Conservation (phyloP, 2,329 filamentous ascomycete species). For the Plenodomus tracheiphilus region DNA sequence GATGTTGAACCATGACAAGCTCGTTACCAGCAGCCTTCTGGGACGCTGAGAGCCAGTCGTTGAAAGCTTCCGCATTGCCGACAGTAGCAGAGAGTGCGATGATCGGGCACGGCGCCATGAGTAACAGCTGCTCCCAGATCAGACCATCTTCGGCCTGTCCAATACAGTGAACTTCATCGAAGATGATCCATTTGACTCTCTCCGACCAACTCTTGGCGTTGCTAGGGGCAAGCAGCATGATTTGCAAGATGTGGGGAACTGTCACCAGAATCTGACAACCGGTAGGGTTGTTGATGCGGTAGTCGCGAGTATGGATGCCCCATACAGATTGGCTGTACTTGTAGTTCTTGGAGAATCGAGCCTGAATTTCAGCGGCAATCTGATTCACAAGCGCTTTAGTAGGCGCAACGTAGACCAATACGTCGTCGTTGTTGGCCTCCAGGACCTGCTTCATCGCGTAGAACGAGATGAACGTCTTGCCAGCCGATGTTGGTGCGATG, state of each 20-base stretch:
- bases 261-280: slow-evolving; percentile 77
- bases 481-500: slow-evolving; percentile 76
- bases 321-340: slow-evolving; percentile 68
- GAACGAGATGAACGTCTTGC: slow-evolving; percentile 83
- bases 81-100: slow-evolving; percentile 80
- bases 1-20: slow-evolving; percentile 69
- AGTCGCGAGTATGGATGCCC: slow-evolving; percentile 77
- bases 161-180: slow-evolving; percentile 82
- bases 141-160: slow-evolving; percentile 75
- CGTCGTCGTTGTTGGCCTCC: slow-evolving; percentile 66
- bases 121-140: slow-evolving; percentile 76
- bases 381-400: slow-evolving; percentile 84
- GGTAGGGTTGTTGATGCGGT: slow-evolving; percentile 71
- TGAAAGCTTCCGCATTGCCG: slow-evolving; percentile 73
- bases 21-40: slow-evolving; percentile 66
- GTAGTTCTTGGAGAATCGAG: slow-evolving; percentile 70
- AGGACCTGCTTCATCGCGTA: slow-evolving; percentile 81
- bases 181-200: slow-evolving; percentile 74
- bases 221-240: slow-evolving; percentile 68
- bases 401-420: slow-evolving; percentile 78
- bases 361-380: slow-evolving; percentile 78
- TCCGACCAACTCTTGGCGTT: slow-evolving; percentile 72
- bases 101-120: slow-evolving; percentile 75
- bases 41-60: slow-evolving; percentile 66
- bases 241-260: slow-evolving; percentile 77